phyloP scores from a whole-genome alignment of 257 asterid species.

The Vinca minor region DNA sequence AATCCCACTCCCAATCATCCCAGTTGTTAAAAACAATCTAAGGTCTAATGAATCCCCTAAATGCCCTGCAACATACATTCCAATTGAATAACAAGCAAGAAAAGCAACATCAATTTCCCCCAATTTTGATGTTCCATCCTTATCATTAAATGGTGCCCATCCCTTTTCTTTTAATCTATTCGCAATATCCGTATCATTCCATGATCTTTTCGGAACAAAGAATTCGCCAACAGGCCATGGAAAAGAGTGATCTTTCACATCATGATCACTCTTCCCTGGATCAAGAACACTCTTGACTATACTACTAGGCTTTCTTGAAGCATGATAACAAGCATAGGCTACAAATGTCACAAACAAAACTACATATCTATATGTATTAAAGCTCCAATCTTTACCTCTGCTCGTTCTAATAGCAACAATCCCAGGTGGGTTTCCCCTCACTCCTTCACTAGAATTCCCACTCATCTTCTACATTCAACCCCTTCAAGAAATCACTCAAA shows the following conservation, averaged over 20 bases:
- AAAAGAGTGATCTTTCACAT: conserved; percentile 11
- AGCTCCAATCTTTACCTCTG: conserved; percentile 62
- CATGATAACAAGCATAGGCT: conserved; percentile 72
- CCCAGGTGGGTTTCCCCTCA: conserved; percentile 58
- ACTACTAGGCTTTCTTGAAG: conserved; percentile 83
- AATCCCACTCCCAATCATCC: conserved; percentile 79
- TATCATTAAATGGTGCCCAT: conserved; percentile 69
- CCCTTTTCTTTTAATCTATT: conserved; percentile 23
- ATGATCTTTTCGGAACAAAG: conserved; percentile 30
- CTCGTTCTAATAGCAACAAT: conserved; percentile 43
- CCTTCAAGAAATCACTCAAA: background rate
- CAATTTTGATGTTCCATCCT: conserved; percentile 59
- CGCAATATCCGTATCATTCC: conserved; percentile 10
- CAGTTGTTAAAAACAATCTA: conserved; percentile 55
- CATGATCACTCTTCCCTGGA: conserved; percentile 32
- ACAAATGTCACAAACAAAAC: conserved; percentile 67
- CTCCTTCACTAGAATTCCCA: conserved; percentile 1
- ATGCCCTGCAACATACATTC: conserved; percentile 79
- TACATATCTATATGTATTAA: conserved; percentile 45
- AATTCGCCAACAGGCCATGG: conserved; percentile 65
- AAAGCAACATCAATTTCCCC: conserved; percentile 84
- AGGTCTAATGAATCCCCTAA: conserved; percentile 72
- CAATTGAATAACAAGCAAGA: conserved; percentile 62
- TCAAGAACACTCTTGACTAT: conserved; percentile 79
- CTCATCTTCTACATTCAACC: conserved; percentile 7